phyloP scores from a whole-genome alignment of 2,329 filamentous ascomycete genomes.

The Ascochyta fabae region DNA sequence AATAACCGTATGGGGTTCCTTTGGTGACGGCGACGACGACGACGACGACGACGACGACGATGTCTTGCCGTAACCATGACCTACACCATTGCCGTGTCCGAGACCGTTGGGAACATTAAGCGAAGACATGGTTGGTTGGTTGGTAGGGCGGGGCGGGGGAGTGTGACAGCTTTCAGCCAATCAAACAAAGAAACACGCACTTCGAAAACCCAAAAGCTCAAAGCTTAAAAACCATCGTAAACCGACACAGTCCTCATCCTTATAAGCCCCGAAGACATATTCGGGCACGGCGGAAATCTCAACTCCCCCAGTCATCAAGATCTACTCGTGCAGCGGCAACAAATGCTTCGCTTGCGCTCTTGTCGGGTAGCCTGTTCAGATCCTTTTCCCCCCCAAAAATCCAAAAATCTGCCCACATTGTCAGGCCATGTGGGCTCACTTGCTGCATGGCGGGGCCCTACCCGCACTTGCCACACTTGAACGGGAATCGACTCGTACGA shows the following conservation, averaged over 20 bases:
- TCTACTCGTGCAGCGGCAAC: constrained; percentile 1
- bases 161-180: no score
- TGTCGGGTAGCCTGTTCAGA: neutral
- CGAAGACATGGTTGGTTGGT: constrained; percentile 1
- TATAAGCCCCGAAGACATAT: no score
- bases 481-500: constrained; percentile 13
- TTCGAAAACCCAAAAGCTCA: no score
- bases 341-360: neutral
- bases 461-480: constrained; percentile 12
- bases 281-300: neutral
- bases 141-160: neutral
- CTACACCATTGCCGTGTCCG: neutral
- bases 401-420: constrained; percentile 15
- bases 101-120: constrained; percentile 1
- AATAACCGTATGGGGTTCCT: constrained; percentile 41
- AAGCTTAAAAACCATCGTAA: no score
- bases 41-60: no score
- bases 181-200: no score
- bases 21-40: neutral
- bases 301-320: neutral
- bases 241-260: no score
- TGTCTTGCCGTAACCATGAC: neutral
- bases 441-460: constrained; percentile 2
- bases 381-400: neutral
- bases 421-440: constrained; percentile 19